Evolutionary conservation across 2,329 filamentous ascomycete genomes (phyloP).

Genomic region (Atkinsonella texensis): DNA sequence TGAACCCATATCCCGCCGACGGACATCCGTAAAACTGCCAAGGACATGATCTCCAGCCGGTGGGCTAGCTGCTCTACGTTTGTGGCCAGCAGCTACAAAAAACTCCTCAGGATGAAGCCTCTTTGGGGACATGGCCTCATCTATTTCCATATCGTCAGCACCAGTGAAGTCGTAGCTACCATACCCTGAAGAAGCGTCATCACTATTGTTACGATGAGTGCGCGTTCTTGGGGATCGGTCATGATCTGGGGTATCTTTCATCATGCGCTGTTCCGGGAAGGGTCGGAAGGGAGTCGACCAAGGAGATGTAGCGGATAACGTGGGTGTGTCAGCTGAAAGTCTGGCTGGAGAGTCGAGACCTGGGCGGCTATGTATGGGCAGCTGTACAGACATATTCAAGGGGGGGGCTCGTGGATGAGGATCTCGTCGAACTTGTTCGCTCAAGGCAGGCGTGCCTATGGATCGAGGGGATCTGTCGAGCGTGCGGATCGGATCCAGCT

Average conservation of each 20-base stretch:
- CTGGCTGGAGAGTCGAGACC: constrained; percentile 18
- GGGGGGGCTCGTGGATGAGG: constrained; percentile 30
- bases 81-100: constrained; percentile 32
- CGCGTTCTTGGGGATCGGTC: constrained; percentile 36
- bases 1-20: constrained; percentile 35
- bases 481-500: constrained; percentile 36
- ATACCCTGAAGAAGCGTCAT: constrained; percentile 35
- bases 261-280: constrained; percentile 30
- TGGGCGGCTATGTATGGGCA: constrained; percentile 25
- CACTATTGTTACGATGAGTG: constrained; percentile 38
- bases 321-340: constrained; percentile 33
- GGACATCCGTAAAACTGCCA: constrained; percentile 23
- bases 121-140: constrained; percentile 38
- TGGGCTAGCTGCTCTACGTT: constrained; percentile 45
- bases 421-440: constrained; percentile 25
- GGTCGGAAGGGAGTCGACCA: constrained; percentile 30
- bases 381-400: constrained; percentile 32
- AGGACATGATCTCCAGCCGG: constrained; percentile 33
- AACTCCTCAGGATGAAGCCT: constrained; percentile 38
- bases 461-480: constrained; percentile 35
- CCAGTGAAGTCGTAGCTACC: constrained; percentile 29
- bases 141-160: constrained; percentile 35
- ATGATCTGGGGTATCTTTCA: constrained; percentile 30
- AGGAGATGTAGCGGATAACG: constrained; percentile 36
- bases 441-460: constrained; percentile 29